Percentiles rank a stretch among this genome's conserved stretches.
phyloP scores from a whole-genome alignment of 805 yeast genomes.

The Starmerella sirachaensis region DNA sequence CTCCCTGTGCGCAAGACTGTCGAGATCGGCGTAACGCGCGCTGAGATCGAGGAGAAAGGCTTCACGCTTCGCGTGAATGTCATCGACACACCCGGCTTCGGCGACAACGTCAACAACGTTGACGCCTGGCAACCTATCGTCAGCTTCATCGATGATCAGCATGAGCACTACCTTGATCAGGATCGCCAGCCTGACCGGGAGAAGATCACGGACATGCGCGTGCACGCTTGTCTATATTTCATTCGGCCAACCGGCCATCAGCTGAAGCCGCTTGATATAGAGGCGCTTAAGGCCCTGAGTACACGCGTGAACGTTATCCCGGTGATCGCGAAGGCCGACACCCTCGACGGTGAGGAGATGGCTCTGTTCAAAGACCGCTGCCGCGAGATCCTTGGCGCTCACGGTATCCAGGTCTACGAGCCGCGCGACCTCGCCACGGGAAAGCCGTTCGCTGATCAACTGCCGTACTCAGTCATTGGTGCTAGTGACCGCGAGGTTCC shows the following conservation, averaged over 20 bases:
- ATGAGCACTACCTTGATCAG: constrained; percentile 54
- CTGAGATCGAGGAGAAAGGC: constrained; percentile 47
- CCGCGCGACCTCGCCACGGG: constrained; percentile 31
- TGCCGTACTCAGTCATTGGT: constrained; percentile 66
- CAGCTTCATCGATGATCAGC: constrained; percentile 70
- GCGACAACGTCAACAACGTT: constrained; percentile 53
- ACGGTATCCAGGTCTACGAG: constrained; percentile 45
- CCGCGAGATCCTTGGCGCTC: constrained; percentile 38
- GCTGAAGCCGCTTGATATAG: constrained; percentile 55
- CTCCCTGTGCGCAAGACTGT: constrained; percentile 32
- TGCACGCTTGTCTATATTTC: constrained; percentile 80
- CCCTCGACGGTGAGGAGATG: constrained; percentile 48
- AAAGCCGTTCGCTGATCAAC: constrained; percentile 28
- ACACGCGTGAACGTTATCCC: constrained; percentile 72
- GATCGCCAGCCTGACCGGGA: constrained; percentile 60
- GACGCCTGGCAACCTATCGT: constrained; percentile 58
- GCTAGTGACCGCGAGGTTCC: constrained; percentile 39
- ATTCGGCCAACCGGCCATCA: constrained; percentile 56
- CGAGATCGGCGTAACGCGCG: constrained; percentile 32
- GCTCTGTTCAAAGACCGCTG: constrained; percentile 42
- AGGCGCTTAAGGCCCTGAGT: constrained; percentile 57
- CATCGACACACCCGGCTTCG: constrained; percentile 70
- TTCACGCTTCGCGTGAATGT: constrained; percentile 49
- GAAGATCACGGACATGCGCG: constrained; percentile 47
- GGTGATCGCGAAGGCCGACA: constrained; percentile 69